Evolutionary conservation across 352 stramenopile species (phyloP).

Genomic region (Elongisporangium senticosum): DNA sequence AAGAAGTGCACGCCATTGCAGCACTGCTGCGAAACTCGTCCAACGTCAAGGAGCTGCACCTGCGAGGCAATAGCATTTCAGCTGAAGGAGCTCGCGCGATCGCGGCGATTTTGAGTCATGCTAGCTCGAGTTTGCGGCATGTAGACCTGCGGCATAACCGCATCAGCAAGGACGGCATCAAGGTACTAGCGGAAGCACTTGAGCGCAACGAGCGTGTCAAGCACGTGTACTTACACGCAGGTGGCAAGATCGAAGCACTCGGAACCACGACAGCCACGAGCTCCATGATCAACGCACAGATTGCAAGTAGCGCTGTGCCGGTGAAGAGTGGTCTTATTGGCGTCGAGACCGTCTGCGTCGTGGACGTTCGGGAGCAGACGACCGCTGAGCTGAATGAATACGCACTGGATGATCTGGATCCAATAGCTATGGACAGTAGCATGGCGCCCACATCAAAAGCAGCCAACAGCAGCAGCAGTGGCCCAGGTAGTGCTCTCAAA

Average conservation of each 20-base stretch:
- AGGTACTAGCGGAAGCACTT: slow-evolving; percentile 91
- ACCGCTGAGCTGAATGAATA: slow-evolving; percentile 10
- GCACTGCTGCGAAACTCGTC: slow-evolving; percentile 86
- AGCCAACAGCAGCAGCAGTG: slow-evolving; percentile 6
- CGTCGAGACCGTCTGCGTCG: slow-evolving; percentile 92
- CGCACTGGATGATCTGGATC: slow-evolving; percentile 5
- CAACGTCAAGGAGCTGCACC: slow-evolving; percentile 92
- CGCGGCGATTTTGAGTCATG: slow-evolving; percentile 85
- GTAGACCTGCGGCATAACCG: slow-evolving; percentile 91
- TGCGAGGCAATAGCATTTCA: slow-evolving; percentile 89
- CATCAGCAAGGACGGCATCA: slow-evolving; percentile 90
- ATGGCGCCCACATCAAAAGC: not conserved
- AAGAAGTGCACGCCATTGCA: slow-evolving; percentile 94
- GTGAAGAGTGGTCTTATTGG: slow-evolving; percentile 53
- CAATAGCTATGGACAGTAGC: not conserved
- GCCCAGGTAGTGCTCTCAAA: slow-evolving; percentile 40
- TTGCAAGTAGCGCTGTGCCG: slow-evolving; percentile 22
- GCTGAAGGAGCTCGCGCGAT: slow-evolving; percentile 91
- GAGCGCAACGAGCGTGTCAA: slow-evolving; percentile 89
- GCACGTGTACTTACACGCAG: slow-evolving; percentile 95
- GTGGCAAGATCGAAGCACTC: slow-evolving; percentile 93
- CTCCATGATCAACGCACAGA: slow-evolving; percentile 42
- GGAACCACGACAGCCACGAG: slow-evolving; percentile 52
- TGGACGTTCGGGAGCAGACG: slow-evolving; percentile 90
- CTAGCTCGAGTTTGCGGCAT: slow-evolving; percentile 58